These are phyloP conservation scores for Erucastrum elatum DNA, from an alignment of 345 rosid genomes.

Conservation along the genomic window DNA sequence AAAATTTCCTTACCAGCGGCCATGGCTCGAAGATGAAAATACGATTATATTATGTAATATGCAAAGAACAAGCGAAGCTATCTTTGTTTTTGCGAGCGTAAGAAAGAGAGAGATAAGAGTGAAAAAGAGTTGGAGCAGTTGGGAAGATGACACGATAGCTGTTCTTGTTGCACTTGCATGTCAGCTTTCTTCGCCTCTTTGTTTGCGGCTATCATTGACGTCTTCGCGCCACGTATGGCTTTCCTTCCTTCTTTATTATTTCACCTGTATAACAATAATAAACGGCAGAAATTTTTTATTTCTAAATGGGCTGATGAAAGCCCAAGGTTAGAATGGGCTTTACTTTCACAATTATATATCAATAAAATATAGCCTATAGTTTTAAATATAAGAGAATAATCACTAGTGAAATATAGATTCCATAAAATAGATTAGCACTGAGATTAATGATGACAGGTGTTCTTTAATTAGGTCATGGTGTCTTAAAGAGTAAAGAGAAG, in stretches of 20 bases:
- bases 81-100: neutral
- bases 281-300: neutral
- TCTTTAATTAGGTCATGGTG: slow-evolving; percentile 24
- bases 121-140: neutral
- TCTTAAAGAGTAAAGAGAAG: slow-evolving; percentile 19
- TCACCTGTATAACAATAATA: neutral
- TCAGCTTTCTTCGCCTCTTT: slow-evolving; percentile 39
- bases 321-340: neutral
- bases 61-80: neutral
- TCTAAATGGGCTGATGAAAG: slow-evolving; percentile 4
- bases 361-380: neutral
- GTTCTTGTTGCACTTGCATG: slow-evolving; percentile 16
- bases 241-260: neutral
- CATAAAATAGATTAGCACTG: slow-evolving; percentile 23
- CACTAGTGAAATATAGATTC: neutral
- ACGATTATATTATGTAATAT: neutral
- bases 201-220: slow-evolving; percentile 29
- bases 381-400: neutral
- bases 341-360: neutral
- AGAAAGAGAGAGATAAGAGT: neutral
- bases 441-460: slow-evolving; percentile 32
- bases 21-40: slow-evolving; percentile 44
- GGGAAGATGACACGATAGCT: slow-evolving; percentile 32
- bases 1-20: slow-evolving; percentile 62
- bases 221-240: slow-evolving; percentile 38